Base-by-base conservation (phyloP, 257 asterid genomes). In the Nicotiana tabacum region DNA sequence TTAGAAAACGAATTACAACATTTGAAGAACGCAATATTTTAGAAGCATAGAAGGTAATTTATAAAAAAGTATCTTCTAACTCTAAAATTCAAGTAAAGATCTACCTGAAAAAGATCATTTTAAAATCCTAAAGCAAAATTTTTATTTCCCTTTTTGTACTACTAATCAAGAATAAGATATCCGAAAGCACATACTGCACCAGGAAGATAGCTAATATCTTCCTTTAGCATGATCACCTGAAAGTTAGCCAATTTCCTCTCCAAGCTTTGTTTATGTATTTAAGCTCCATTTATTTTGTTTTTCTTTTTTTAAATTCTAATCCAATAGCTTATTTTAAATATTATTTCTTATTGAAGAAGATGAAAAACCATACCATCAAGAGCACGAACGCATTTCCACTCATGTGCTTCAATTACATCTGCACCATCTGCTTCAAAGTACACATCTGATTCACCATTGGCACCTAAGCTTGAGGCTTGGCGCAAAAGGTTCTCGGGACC, bases 381-480 rank as follows among this genome's bases (percentile, higher is more conserved):
- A n/a, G 98, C 93, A 78, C 95, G 97, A 66, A 96, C 91, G 77
- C 99, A 96, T 90, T 90, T 94, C 99, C 99, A 96, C 85, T 93
- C 93, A 90, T 92, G 93, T 76, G 91, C 97, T 84, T 96, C 98
- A 69, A 93, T 85, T 70, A 83, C 94, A 89, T 96, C 99, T 29
- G 94, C 96, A 74, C 92, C 90, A 85, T 90, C 92, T 83, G 93
- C 93, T 78, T 93, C 98, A 84, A 82, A 91, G 87, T 82, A 90
- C 57, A 88, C 85, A 74, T 90, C 90, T 77, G 88, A 64, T 83
- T 81, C 85, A 81, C 85, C 84, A 80, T 82, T 85, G 76, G 84
- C 83, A 77, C 88, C 90, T 82, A 93, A 27, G 83, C 77, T 67
- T 81, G 99, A 94, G 72, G 98, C 87, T 83, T 87, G 93, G 85